phyloP scores from a whole-genome alignment of 495 filamentous ascomycete genomes.

The Astrothelium macrocarpum region DNA sequence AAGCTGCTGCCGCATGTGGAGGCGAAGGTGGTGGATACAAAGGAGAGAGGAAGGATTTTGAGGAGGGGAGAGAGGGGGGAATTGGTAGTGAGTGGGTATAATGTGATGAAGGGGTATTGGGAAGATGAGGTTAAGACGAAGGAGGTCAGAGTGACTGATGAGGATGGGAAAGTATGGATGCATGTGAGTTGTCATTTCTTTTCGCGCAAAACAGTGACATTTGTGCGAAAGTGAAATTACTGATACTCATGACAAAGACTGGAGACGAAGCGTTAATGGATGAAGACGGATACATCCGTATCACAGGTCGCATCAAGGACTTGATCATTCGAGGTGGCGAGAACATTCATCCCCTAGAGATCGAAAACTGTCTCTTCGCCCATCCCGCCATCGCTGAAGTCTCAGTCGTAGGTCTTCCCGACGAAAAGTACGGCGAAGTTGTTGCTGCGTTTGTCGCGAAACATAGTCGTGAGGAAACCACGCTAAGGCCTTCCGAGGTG shows the following conservation, averaged over 20 bases:
- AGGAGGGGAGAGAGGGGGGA: conserved; percentile 64
- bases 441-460: conserved; percentile 74
- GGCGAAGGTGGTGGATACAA: conserved; percentile 71
- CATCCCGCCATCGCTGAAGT: conserved; percentile 60
- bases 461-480: conserved; percentile 29
- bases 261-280: conserved; percentile 94
- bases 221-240: too few relatives aligned
- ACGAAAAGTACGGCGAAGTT: conserved; percentile 74
- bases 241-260: conserved; percentile 34
- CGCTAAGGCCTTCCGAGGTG: conserved; percentile 43
- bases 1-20: conserved; percentile 68
- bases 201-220: too few relatives aligned
- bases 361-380: conserved; percentile 81
- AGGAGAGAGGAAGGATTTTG: conserved; percentile 46
- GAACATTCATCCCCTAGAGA: conserved; percentile 91
- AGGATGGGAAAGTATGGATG: conserved; percentile 58
- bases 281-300: conserved; percentile 53
- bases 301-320: conserved; percentile 74
- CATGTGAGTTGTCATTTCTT: too few relatives aligned
- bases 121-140: conserved; percentile 56
- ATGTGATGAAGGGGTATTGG: conserved; percentile 89
- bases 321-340: conserved; percentile 89
- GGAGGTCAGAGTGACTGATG: conserved; percentile 59
- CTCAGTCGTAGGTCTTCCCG: conserved; percentile 74
- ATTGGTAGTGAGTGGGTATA: conserved; percentile 73